Conservation (phyloP, 2,329 filamentous ascomycete genomes). For the Epichloe sp. region DNA sequence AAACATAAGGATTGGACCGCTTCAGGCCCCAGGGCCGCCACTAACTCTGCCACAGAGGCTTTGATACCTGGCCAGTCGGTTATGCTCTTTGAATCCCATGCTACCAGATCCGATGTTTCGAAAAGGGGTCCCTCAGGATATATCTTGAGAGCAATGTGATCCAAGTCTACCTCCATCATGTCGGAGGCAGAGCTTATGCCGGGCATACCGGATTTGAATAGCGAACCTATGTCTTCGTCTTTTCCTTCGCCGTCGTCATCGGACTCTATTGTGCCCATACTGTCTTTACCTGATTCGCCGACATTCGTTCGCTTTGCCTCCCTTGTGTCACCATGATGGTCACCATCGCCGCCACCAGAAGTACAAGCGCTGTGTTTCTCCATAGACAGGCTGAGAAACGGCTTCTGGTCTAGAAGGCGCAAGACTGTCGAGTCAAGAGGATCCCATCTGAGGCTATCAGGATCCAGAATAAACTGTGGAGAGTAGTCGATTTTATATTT, state of each 20-base stretch:
- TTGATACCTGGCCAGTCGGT: constrained; percentile 40
- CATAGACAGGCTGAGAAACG: constrained; percentile 39
- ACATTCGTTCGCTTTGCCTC: not conserved
- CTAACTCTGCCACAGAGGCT: constrained; percentile 51
- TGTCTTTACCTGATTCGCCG: constrained; percentile 2
- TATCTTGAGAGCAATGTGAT: constrained; percentile 42
- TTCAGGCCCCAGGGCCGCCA: constrained; percentile 51
- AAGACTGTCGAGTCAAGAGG: constrained; percentile 39
- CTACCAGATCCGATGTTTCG: constrained; percentile 37
- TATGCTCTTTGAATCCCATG: constrained; percentile 44
- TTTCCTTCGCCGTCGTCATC: constrained; percentile 8
- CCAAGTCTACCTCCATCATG: constrained; percentile 42
- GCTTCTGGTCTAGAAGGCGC: constrained; percentile 35
- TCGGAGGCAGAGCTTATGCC: constrained; percentile 46
- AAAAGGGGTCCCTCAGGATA: constrained; percentile 24
- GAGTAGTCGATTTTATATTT: constrained; percentile 70
- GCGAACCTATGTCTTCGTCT: constrained; percentile 16
- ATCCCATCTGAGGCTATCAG: constrained; percentile 50
- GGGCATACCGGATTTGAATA: constrained; percentile 53
- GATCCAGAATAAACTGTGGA: constrained; percentile 62
- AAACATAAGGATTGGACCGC: constrained; percentile 44
- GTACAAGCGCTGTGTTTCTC: constrained; percentile 14
- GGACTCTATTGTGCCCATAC: not conserved
- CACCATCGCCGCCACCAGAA: not conserved
- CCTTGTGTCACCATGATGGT: not conserved